Evolutionary conservation across 306 rosid genomes (phyloP).

Genomic region (Cajanus cajan): DNA sequence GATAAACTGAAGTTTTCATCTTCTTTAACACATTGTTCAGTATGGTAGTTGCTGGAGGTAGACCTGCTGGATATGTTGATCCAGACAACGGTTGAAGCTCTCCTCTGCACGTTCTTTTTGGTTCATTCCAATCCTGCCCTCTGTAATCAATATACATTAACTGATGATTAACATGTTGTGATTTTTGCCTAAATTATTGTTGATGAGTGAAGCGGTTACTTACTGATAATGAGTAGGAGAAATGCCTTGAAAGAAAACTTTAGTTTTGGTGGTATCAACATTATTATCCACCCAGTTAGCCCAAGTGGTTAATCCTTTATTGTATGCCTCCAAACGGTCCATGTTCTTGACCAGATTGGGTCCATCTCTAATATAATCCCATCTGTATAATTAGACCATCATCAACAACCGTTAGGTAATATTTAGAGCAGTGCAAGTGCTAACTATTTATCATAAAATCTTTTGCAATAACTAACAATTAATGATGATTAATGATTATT

Average conservation of each 20-base stretch:
- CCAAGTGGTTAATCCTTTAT: constrained; percentile 83
- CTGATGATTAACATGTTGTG: no score
- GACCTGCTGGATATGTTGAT: constrained; percentile 76
- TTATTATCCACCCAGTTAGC: constrained; percentile 84
- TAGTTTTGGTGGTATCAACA: constrained; percentile 72
- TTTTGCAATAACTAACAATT: background rate
- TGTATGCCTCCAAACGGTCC: constrained; percentile 77
- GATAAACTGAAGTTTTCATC: constrained; percentile 58
- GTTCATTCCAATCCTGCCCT: constrained; percentile 86
- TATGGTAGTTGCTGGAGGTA: constrained; percentile 66
- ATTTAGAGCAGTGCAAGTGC: background rate
- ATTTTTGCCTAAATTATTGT: background rate
- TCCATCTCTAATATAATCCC: constrained; percentile 83
- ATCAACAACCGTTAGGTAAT: background rate
- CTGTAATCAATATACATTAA: constrained; percentile 29
- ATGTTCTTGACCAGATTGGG: constrained; percentile 51
- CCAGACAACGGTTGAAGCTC: constrained; percentile 69
- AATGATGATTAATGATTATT: background rate
- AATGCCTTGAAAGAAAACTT: constrained; percentile 87
- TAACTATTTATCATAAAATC: background rate
- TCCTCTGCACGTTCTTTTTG: constrained; percentile 70
- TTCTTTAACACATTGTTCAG: constrained; percentile 62
- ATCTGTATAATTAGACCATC: constrained; percentile 45
- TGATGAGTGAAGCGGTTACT: constrained; percentile 32
- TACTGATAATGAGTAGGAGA: constrained; percentile 95